Percentiles rank a stretch among this genome's conserved stretches.
Conservation (phyloP, 1,139 yeast species). For the Candida sp. region DNA sequence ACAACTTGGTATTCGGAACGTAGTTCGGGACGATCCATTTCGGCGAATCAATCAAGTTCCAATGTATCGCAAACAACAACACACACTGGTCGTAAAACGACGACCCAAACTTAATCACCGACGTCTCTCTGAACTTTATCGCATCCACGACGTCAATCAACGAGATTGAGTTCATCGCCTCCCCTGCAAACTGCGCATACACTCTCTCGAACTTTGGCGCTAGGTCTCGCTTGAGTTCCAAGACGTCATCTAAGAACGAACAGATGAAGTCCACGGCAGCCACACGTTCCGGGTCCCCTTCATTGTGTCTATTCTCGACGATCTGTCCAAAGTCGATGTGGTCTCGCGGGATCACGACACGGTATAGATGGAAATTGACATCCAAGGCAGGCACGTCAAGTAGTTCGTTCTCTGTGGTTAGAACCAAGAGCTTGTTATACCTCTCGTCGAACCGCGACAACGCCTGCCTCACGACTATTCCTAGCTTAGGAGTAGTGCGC, state of each 20-base stretch:
- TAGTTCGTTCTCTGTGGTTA: constrained; percentile 34
- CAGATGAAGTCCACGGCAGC: constrained; percentile 22
- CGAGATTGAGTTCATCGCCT: constrained; percentile 21
- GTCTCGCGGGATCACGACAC: constrained; percentile 23
- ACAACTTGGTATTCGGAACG: constrained; percentile 12
- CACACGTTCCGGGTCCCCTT: constrained; percentile 18
- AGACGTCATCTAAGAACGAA: constrained; percentile 21
- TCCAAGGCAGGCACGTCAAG: constrained; percentile 27
- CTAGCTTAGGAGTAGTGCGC: constrained; percentile 34
- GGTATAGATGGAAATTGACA: constrained; percentile 30
- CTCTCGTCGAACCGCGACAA: constrained; percentile 36
- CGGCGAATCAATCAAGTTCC: constrained; percentile 25
- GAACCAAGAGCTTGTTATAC: constrained; percentile 34
- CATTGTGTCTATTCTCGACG: constrained; percentile 27
- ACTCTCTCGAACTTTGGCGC: constrained; percentile 21
- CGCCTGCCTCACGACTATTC: constrained; percentile 36
- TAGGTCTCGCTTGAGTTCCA: constrained; percentile 13
- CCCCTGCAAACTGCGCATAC: constrained; percentile 28
- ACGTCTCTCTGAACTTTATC: constrained; percentile 20
- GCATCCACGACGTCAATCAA: constrained; percentile 27
- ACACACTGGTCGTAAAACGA: constrained; percentile 33
- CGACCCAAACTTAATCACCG: constrained; percentile 17
- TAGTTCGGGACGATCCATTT: constrained; percentile 32
- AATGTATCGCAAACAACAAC: constrained; percentile 32
- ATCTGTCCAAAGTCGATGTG: constrained; percentile 24